Percentiles rank a stretch among this genome's conserved stretches.
phyloP scores from a whole-genome alignment of 176 grass and related monocot genomes.

The Alloteropsis semialata region DNA sequence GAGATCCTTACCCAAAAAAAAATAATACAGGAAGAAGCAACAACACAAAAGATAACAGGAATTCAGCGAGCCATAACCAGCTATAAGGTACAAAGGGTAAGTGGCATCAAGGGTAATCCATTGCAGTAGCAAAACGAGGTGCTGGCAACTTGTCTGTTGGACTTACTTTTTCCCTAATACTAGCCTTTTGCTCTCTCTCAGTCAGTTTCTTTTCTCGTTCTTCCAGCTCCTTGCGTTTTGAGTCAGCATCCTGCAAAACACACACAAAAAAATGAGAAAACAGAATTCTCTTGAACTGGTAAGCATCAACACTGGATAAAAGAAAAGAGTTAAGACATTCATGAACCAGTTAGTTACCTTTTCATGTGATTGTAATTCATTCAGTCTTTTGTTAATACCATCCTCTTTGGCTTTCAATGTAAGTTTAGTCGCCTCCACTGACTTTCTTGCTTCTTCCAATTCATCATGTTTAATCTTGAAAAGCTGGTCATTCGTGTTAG shows the following conservation, averaged over 20 bases:
- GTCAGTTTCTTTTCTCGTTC: slow-evolving; percentile 56
- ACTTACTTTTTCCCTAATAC: slow-evolving; percentile 75
- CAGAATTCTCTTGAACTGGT: slow-evolving; percentile 14
- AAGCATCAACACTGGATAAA: not conserved
- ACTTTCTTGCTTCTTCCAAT: slow-evolving; percentile 67
- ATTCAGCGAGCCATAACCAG: not conserved
- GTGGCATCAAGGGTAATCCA: not conserved
- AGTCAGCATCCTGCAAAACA: slow-evolving; percentile 58
- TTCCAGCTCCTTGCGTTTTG: slow-evolving; percentile 52
- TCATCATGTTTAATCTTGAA: slow-evolving; percentile 75
- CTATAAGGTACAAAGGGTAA: not conserved
- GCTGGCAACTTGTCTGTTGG: not conserved
- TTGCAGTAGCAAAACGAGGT: slow-evolving; percentile 14
- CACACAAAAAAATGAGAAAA: slow-evolving; percentile 30
- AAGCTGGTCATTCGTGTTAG: slow-evolving; percentile 66
- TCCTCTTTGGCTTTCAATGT: slow-evolving; percentile 74
- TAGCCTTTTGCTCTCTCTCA: slow-evolving; percentile 58
- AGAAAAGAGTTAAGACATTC: not conserved
- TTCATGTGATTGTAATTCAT: slow-evolving; percentile 57
- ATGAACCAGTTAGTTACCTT: slow-evolving; percentile 47
- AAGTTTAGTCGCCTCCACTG: slow-evolving; percentile 43
- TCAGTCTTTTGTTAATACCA: slow-evolving; percentile 55
- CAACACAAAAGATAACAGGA: not conserved
- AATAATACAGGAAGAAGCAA: not conserved
- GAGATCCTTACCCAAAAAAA: not conserved